phyloP scores from a whole-genome alignment of 2,329 filamentous ascomycete genomes.

The Fusarium sp. region DNA sequence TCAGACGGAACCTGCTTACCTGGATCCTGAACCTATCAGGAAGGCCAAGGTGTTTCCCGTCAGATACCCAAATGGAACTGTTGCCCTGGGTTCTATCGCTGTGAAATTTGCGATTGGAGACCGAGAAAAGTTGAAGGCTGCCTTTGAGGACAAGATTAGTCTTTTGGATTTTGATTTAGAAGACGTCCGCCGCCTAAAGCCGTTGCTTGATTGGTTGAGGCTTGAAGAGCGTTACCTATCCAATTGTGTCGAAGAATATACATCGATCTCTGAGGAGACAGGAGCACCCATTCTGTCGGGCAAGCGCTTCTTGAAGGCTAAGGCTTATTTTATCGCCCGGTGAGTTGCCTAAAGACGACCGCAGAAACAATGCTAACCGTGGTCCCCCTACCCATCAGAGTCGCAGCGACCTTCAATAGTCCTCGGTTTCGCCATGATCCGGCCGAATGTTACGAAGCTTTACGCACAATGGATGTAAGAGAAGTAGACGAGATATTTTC shows the following conservation, averaged over 20 bases:
- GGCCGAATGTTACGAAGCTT: background rate
- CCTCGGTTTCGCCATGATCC: constrained; percentile 3
- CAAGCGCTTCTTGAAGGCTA: background rate
- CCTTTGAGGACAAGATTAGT: constrained; percentile 10
- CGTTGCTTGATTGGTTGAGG: constrained; percentile 20
- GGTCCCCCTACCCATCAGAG: background rate
- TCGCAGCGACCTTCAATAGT: constrained; percentile 34
- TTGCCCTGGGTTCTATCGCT: background rate
- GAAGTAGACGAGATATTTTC: constrained; percentile 28
- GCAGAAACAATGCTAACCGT: background rate
- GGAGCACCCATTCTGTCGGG: constrained; percentile 8
- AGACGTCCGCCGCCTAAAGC: constrained; percentile 14
- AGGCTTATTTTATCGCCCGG: constrained; percentile 33
- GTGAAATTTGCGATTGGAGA: constrained; percentile 34
- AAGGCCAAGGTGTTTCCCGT: constrained; percentile 30
- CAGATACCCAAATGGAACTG: constrained; percentile 1
- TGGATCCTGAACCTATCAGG: constrained; percentile 24
- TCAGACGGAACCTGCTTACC: background rate
- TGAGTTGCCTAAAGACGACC: background rate
- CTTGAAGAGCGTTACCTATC: constrained; percentile 26
- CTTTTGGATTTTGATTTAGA: constrained; percentile 36
- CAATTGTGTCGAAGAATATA: constrained; percentile 12
- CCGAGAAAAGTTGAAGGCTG: constrained; percentile 6
- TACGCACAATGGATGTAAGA: constrained; percentile 21
- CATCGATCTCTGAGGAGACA: background rate